phyloP scores from a whole-genome alignment of 768 basidiomycete genomes.

The Pulveroboletus frians region DNA sequence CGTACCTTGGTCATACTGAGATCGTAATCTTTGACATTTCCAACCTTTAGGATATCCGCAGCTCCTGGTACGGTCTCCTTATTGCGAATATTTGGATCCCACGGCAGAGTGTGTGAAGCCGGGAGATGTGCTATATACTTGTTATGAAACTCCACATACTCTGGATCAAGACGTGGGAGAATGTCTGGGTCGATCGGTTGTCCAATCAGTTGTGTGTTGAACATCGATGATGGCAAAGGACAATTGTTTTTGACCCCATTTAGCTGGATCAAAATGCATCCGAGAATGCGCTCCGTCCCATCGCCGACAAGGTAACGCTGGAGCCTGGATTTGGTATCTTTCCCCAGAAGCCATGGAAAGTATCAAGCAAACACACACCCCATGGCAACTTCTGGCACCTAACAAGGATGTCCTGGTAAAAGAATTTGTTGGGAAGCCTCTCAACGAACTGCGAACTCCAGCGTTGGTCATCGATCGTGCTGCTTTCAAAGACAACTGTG shows the following conservation, averaged over 20 bases:
- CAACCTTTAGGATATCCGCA: conserved; percentile 53
- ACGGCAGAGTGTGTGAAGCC: conserved; percentile 53
- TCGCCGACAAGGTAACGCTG: background rate
- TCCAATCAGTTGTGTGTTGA: conserved; percentile 14
- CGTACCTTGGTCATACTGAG: conserved; percentile 52
- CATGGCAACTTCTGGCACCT: conserved; percentile 37
- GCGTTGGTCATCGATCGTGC: conserved; percentile 73
- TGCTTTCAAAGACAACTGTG: conserved; percentile 69
- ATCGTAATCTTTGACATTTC: conserved; percentile 47
- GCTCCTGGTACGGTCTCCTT: conserved; percentile 50
- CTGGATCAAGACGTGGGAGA: conserved; percentile 53
- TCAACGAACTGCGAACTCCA: conserved; percentile 64
- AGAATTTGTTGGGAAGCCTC: conserved; percentile 52
- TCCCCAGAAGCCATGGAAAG: conserved; percentile 16
- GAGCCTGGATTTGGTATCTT: background rate
- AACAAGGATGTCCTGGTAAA: conserved; percentile 46
- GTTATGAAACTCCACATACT: conserved; percentile 63
- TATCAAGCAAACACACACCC: conserved; percentile 43
- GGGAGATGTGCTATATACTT: conserved; percentile 40
- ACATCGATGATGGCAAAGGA: background rate
- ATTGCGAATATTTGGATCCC: conserved; percentile 55
- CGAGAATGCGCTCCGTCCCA: conserved; percentile 5
- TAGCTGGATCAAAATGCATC: background rate
- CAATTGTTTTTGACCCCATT: background rate
- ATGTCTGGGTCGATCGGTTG: conserved; percentile 63